Conservation (phyloP, 768 basidiomycete genomes). For the Boletus subcaerulescens region DNA sequence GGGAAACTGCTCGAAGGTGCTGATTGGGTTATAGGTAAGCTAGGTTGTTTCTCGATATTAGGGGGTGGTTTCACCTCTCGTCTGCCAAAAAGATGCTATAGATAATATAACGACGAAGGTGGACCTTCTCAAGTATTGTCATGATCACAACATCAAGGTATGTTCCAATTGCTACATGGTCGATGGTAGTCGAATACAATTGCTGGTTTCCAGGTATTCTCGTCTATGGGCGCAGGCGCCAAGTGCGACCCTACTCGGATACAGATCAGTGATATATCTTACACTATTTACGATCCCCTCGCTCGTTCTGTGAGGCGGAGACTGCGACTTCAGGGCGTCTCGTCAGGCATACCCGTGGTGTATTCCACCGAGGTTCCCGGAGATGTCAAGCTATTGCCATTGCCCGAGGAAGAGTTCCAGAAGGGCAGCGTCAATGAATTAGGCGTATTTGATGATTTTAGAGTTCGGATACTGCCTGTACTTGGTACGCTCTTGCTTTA, state of each 20-base stretch:
- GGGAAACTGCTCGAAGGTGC: slow-evolving; percentile 71
- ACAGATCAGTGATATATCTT: slow-evolving; percentile 92
- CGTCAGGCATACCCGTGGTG: slow-evolving; percentile 78
- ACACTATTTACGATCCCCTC: slow-evolving; percentile 90
- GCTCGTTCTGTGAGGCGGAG: slow-evolving; percentile 86
- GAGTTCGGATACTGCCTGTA: slow-evolving; percentile 91
- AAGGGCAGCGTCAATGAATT: slow-evolving; percentile 89
- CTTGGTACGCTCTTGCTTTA: slow-evolving; percentile 52
- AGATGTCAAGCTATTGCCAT: slow-evolving; percentile 83
- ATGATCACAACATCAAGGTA: slow-evolving; percentile 75
- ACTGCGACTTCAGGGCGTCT: slow-evolving; percentile 58
- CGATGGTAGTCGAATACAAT: background rate
- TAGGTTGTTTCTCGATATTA: background rate
- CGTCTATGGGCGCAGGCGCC: slow-evolving; percentile 95
- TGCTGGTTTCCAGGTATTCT: slow-evolving; percentile 63
- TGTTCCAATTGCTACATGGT: background rate
- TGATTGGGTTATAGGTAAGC: slow-evolving; percentile 90
- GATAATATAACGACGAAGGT: slow-evolving; percentile 98
- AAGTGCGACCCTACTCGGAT: slow-evolving; percentile 94
- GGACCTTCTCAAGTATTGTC: slow-evolving; percentile 87
- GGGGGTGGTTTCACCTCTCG: slow-evolving; percentile 4
- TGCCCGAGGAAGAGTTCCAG: slow-evolving; percentile 88
- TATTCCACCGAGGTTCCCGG: slow-evolving; percentile 94
- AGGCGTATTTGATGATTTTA: slow-evolving; percentile 86
- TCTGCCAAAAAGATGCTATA: slow-evolving; percentile 71